phyloP scores from a whole-genome alignment of 306 rosid genomes.

The Cicer yamashitae region DNA sequence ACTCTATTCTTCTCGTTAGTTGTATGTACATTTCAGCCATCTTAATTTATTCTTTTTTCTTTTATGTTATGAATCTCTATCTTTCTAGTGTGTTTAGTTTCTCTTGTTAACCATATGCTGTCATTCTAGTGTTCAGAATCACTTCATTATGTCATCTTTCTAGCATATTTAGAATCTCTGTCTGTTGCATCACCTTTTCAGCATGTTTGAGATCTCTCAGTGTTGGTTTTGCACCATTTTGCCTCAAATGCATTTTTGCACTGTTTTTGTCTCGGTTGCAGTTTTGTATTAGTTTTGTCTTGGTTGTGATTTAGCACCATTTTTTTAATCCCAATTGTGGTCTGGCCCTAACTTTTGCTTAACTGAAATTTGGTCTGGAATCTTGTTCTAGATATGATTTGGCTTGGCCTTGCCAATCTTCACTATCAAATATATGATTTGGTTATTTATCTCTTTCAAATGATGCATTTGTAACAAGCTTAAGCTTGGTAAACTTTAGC shows the following conservation, averaged over 20 bases:
- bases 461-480: not conserved
- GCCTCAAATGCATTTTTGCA: not conserved
- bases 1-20: not conserved
- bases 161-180: not conserved
- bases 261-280: not conserved
- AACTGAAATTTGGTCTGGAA: not conserved
- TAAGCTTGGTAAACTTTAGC: not conserved
- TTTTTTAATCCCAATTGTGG: not conserved
- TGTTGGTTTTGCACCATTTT: not conserved
- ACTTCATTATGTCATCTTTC: not conserved
- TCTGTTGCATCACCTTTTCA: not conserved
- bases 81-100: not conserved
- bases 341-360: not conserved
- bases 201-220: not conserved
- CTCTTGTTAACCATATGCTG: not conserved
- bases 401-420: slow-evolving; percentile 9
- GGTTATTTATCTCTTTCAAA: not conserved
- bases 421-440: not conserved
- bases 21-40: not conserved
- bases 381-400: slow-evolving; percentile 1
- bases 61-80: not conserved
- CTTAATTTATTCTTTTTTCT: not conserved
- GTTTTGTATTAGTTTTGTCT: not conserved
- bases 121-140: not conserved
- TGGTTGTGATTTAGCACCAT: not conserved